These are phyloP conservation scores for Neurospora pannonica DNA, from an alignment of 495 filamentous ascomycete genomes.

Conservation along the genomic window DNA sequence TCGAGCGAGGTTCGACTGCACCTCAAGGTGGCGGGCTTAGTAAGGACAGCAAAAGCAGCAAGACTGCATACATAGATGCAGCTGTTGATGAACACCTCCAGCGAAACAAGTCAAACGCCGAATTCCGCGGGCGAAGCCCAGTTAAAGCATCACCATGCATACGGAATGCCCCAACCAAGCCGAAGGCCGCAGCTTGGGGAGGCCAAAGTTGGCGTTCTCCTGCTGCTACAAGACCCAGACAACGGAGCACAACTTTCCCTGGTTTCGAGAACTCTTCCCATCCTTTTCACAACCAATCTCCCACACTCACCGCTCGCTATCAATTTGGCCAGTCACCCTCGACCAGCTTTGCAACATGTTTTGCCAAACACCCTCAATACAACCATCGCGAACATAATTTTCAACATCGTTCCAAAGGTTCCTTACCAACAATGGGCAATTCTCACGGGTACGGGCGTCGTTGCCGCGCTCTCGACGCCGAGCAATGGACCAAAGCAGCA, in stretches of 20 bases:
- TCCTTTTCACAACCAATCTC: not conserved
- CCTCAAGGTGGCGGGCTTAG: not conserved
- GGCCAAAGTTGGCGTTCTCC: not conserved
- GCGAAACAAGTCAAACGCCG: not conserved
- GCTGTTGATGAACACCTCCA: not conserved
- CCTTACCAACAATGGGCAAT: not conserved
- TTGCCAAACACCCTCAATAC: not conserved
- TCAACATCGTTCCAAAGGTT: not conserved
- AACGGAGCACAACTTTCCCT: not conserved
- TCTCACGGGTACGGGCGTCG: not conserved
- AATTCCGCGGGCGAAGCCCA: not conserved
- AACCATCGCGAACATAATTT: not conserved
- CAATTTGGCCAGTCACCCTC: not conserved
- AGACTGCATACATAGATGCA: not conserved
- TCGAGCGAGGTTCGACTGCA: not conserved
- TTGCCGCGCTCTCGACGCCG: not conserved
- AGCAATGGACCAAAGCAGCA: not conserved
- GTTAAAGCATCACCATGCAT: not conserved
- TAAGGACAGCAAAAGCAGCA: not conserved
- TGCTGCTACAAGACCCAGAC: not conserved
- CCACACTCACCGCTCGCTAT: not conserved
- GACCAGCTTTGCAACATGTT: not conserved
- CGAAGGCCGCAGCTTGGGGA: not conserved
- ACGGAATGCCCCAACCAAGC: not conserved
- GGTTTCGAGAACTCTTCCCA: not conserved